Conservation (phyloP, 2,329 filamentous ascomycete genomes). For the Colletotrichum abscissum region DNA sequence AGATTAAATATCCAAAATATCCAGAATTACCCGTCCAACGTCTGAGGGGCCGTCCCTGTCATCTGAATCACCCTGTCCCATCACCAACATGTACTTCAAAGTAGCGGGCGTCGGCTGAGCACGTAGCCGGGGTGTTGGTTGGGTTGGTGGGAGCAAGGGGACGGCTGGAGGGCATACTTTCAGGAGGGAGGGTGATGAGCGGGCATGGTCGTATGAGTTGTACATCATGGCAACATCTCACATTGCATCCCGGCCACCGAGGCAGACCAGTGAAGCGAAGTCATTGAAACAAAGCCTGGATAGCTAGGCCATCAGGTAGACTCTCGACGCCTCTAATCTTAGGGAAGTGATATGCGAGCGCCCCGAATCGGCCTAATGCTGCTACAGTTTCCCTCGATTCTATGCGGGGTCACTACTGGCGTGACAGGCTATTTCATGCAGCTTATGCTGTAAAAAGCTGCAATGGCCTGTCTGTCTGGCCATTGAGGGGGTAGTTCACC, state of each 20-base stretch:
- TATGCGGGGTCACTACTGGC: slow-evolving; percentile 15
- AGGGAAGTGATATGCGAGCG: background rate
- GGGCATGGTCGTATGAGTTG: background rate
- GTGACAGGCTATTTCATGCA: background rate
- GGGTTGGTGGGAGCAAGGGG: background rate
- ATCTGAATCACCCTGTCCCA: background rate
- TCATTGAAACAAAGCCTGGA: background rate
- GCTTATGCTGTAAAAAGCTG: slow-evolving; percentile 18
- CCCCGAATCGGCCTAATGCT: background rate
- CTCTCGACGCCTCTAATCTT: background rate
- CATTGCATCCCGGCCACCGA: background rate
- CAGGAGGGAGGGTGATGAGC: background rate
- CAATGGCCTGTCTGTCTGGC: slow-evolving; percentile 8
- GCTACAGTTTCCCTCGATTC: background rate
- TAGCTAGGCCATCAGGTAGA: background rate
- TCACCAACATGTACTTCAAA: background rate
- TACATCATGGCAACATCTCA: background rate
- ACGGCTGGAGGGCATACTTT: background rate
- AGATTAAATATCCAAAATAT: slow-evolving; percentile 16
- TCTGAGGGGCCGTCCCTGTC: background rate
- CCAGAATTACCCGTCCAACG: background rate
- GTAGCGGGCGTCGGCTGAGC: slow-evolving; percentile 7
- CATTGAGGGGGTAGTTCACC: background rate
- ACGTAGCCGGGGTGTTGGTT: background rate
- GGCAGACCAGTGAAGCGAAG: background rate